Evolutionary conservation across 139 green algal species (phyloP), one percentile per base, ranked within the genome.

Genomic region (Asterochloris sp.): DNA sequence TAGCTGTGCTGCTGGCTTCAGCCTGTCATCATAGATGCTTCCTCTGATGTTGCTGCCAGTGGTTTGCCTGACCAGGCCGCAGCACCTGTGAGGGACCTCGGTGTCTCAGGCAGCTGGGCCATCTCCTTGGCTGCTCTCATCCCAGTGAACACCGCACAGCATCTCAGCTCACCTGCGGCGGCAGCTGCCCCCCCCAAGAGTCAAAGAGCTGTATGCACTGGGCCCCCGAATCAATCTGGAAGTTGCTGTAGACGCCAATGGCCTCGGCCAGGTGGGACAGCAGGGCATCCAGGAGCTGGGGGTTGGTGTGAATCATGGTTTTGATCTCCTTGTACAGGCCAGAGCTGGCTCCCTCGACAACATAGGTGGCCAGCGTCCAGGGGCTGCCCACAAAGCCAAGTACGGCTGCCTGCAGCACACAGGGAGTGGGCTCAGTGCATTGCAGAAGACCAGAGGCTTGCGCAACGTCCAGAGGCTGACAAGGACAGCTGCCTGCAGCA

Each of bases 151-250:
- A 76, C 12, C 0, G 0, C 38, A 15, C 6, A 60, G 8, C 10
- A 76, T 13, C 16, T 12, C 12, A 66, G 29, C 74, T 78, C 23
- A 80, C 76, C 76, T 80, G 76, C n/a, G 76, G 76, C 24, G 76
- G 60, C 23, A 80, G 76, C 88, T 99, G 95, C 87, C 98, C 94
- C 16, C 95, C 96, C 96, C 96, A 99, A 10, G 92, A 98, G 89
- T 99, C 97, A 87, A 99, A 99, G 54, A 99, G 86, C 91, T 99
- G 96, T 78, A 99, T 91, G 10, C 98, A 80, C 83, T 96, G 92
- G 16, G 96, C 96, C 14, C 96, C 96, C 63, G 87, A 92, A 73
- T 98, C 92, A 71, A 99, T 99, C 87, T 99, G 97, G 84, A 99
- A 96, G 79, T 84, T 87, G 8, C 89, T 89, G 83, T 99, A 99